Conservation (phyloP, 2,329 filamentous ascomycete species). For the Alternaria atra region DNA sequence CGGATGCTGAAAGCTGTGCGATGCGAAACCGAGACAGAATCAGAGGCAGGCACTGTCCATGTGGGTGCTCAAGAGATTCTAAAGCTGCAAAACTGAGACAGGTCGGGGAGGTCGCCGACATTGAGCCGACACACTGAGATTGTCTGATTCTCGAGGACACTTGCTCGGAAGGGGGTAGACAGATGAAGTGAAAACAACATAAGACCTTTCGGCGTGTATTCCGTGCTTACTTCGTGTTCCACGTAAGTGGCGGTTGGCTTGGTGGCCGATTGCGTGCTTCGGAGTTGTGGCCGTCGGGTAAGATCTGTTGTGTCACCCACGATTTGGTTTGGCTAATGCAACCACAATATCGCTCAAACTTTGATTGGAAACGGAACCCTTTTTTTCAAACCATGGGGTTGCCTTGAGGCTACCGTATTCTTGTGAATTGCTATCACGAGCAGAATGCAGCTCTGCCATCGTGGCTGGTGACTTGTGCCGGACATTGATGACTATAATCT, state of each 20-base stretch:
- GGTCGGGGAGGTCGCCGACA: constrained; percentile 1
- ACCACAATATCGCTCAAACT: constrained; percentile 7
- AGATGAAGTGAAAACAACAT: background rate
- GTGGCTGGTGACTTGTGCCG: background rate
- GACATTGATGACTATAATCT: constrained; percentile 13
- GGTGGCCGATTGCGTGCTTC: constrained; percentile 12
- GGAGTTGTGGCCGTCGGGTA: constrained; percentile 33
- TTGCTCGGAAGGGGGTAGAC: background rate
- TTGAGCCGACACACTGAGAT: constrained; percentile 9
- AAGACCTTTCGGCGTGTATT: background rate
- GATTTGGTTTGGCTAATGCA: constrained; percentile 17
- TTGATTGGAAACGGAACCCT: constrained; percentile 2
- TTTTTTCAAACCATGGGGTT: background rate
- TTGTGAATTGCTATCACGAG: background rate
- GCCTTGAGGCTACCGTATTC: background rate
- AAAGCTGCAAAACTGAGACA: constrained; percentile 5
- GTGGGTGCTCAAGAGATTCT: background rate
- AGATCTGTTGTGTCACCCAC: constrained; percentile 3
- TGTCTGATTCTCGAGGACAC: background rate
- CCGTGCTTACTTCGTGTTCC: constrained; percentile 2
- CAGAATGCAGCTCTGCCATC: background rate
- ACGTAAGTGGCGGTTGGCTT: constrained; percentile 7
- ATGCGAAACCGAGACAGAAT: background rate
- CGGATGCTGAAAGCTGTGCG: constrained; percentile 2
- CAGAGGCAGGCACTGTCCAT: constrained; percentile 4